A percentile compares a stretch with the other conserved stretches of the same genome.
Conservation (phyloP, 2,329 filamentous ascomycete species). For the Alternaria burnsii region DNA sequence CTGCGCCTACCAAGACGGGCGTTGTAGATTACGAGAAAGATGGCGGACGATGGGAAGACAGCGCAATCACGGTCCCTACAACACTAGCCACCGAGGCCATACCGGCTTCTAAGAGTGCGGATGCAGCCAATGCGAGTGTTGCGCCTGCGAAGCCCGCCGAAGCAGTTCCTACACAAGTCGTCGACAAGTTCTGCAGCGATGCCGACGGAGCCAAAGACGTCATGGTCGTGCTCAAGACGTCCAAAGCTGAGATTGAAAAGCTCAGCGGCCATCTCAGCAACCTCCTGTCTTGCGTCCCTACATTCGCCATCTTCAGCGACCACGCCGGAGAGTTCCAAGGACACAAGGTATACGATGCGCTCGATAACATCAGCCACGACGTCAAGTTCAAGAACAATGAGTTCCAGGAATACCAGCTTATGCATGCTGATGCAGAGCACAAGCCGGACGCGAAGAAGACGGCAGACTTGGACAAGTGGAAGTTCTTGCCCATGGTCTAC, state of each 20-base stretch:
- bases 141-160: conserved; percentile 4
- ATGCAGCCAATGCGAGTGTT: conserved; percentile 1
- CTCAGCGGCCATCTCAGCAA: conserved; percentile 64
- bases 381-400: conserved; percentile 54
- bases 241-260: conserved; percentile 66
- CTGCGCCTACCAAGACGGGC: conserved; percentile 16
- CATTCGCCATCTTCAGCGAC: conserved; percentile 68
- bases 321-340: conserved; percentile 62
- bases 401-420: conserved; percentile 62
- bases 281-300: conserved; percentile 63
- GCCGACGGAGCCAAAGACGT: conserved; percentile 57
- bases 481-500: conserved; percentile 64
- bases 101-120: conserved; percentile 6
- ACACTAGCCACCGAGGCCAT: conserved; percentile 17
- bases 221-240: conserved; percentile 66
- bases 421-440: conserved; percentile 55
- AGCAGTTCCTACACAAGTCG: conserved; percentile 6
- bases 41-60: conserved; percentile 31
- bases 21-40: conserved; percentile 27
- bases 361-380: conserved; percentile 52
- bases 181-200: conserved; percentile 34
- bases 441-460: conserved; percentile 54
- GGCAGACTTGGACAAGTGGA: conserved; percentile 66
- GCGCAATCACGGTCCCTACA: conserved; percentile 12
- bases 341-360: conserved; percentile 60